These are phyloP conservation scores for Stagonosporopsis cucurbitacearum DNA, from an alignment of 2,329 filamentous ascomycete genomes.

Conservation along the genomic window DNA sequence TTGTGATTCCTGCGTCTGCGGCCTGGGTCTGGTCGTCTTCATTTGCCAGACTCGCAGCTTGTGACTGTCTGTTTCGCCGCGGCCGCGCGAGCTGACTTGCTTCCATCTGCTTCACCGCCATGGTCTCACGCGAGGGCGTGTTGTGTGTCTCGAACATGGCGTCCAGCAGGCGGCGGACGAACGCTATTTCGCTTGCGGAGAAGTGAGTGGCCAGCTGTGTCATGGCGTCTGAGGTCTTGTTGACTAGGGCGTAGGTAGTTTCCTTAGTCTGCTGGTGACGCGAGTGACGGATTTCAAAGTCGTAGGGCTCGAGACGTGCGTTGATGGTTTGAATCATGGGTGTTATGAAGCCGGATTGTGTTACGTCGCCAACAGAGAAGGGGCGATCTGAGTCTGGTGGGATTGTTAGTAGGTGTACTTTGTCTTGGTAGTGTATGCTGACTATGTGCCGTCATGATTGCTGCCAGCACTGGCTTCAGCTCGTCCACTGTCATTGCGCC, in stretches of 20 bases:
- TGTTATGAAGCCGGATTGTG: slow-evolving; percentile 66
- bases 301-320: slow-evolving; percentile 75
- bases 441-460: slow-evolving; percentile 71
- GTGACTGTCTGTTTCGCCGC: slow-evolving; percentile 37
- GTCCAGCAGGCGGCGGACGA: slow-evolving; percentile 85
- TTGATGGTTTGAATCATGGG: slow-evolving; percentile 75
- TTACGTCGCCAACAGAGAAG: slow-evolving; percentile 67
- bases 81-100: slow-evolving; percentile 71
- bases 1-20: slow-evolving; percentile 65
- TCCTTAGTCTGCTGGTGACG: slow-evolving; percentile 70
- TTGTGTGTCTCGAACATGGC: slow-evolving; percentile 93
- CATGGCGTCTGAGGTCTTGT: slow-evolving; percentile 75
- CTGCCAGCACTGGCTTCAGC: slow-evolving; percentile 74
- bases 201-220: slow-evolving; percentile 87
- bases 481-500: slow-evolving; percentile 78
- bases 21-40: slow-evolving; percentile 44
- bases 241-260: slow-evolving; percentile 83
- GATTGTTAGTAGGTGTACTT: neutral
- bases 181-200: slow-evolving; percentile 83
- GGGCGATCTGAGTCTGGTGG: slow-evolving; percentile 49
- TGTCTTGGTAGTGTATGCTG: slow-evolving; percentile 6
- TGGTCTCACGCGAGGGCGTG: slow-evolving; percentile 76
- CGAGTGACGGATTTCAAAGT: slow-evolving; percentile 83
- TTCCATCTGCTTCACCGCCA: slow-evolving; percentile 81
- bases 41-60: slow-evolving; percentile 23